These are phyloP conservation scores for Dioscorea zingiberensis DNA, from an alignment of 106 monocot species.

Conservation along the genomic window DNA sequence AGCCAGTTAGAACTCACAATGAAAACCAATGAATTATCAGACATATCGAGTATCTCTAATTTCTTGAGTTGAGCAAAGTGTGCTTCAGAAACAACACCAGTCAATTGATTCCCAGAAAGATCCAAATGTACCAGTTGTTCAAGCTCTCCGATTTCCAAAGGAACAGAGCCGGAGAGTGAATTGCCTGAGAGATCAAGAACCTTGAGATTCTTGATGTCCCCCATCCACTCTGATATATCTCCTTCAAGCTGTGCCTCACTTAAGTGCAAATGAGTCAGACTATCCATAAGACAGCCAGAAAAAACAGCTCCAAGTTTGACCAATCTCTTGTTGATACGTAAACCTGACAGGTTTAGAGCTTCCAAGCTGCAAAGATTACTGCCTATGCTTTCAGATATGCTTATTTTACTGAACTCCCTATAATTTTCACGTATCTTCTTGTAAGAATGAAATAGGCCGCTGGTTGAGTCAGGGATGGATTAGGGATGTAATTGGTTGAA, in stretches of 20 bases:
- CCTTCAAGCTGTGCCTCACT: background rate
- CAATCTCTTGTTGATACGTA: background rate
- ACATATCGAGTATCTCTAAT: constrained; percentile 1
- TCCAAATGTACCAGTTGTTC: constrained; percentile 2
- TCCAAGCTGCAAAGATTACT: background rate
- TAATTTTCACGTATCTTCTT: background rate
- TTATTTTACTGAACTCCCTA: background rate
- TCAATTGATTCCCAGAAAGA: constrained; percentile 8
- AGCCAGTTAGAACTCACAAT: constrained; percentile 15
- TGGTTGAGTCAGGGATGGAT: too few species aligned
- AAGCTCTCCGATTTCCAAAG: constrained; percentile 3
- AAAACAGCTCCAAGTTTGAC: background rate
- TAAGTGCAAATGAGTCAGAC: background rate
- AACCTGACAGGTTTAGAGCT: background rate
- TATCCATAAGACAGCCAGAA: background rate
- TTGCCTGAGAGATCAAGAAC: constrained; percentile 1
- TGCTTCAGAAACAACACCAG: background rate
- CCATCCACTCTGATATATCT: background rate
- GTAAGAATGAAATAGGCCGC: too few species aligned
- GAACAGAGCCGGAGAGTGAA: constrained; percentile 7
- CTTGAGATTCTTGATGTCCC: background rate
- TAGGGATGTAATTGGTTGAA: background rate
- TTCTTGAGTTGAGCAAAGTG: constrained; percentile 5
- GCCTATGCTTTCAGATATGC: background rate
- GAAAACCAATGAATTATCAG: constrained; percentile 1